These are phyloP conservation scores for Cryoendolithus antarcticus DNA, from an alignment of 2,329 filamentous ascomycete species.

Conservation along the genomic window DNA sequence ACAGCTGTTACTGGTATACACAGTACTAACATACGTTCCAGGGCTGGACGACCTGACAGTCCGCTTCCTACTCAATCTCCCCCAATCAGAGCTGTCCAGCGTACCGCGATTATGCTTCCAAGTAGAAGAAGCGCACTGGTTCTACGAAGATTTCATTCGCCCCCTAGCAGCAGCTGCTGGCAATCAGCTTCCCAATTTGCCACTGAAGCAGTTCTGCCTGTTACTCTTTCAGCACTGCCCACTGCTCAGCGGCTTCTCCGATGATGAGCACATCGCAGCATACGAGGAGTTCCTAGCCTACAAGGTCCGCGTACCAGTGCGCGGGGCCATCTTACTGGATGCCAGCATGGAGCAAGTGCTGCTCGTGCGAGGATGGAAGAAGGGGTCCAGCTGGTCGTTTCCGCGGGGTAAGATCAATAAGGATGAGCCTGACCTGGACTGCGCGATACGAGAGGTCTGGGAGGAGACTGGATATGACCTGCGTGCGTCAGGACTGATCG, in stretches of 20 bases:
- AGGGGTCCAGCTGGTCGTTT: slow-evolving; percentile 91
- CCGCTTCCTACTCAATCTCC: slow-evolving; percentile 95
- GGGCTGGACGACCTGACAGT: slow-evolving; percentile 94
- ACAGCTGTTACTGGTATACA: no score
- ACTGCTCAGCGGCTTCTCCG: slow-evolving; percentile 67
- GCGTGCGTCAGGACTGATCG: slow-evolving; percentile 60
- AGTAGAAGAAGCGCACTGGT: slow-evolving; percentile 99
- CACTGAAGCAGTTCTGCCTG: slow-evolving; percentile 72
- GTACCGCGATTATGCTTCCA: slow-evolving; percentile 96
- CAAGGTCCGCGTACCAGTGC: slow-evolving; percentile 86
- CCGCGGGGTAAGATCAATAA: slow-evolving; percentile 97
- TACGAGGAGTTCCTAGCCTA: slow-evolving; percentile 90
- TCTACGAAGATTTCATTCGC: slow-evolving; percentile 98
- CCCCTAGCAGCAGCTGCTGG: slow-evolving; percentile 40
- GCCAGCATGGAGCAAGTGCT: slow-evolving; percentile 87
- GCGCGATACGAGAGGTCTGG: slow-evolving; percentile 85
- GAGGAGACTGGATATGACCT: slow-evolving; percentile 93
- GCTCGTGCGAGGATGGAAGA: slow-evolving; percentile 96
- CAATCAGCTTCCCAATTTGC: slow-evolving; percentile 80
- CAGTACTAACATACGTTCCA: slow-evolving; percentile 1
- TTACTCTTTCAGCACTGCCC: slow-evolving; percentile 92
- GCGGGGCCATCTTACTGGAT: slow-evolving; percentile 88
- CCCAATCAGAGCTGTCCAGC: slow-evolving; percentile 75
- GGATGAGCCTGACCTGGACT: slow-evolving; percentile 85
- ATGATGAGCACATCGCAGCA: slow-evolving; percentile 64